Evolutionary conservation across 2,329 filamentous ascomycete genomes (phyloP), one percentile per base, ranked within the genome.

Genomic region (Hymenoscyphus repandus): DNA sequence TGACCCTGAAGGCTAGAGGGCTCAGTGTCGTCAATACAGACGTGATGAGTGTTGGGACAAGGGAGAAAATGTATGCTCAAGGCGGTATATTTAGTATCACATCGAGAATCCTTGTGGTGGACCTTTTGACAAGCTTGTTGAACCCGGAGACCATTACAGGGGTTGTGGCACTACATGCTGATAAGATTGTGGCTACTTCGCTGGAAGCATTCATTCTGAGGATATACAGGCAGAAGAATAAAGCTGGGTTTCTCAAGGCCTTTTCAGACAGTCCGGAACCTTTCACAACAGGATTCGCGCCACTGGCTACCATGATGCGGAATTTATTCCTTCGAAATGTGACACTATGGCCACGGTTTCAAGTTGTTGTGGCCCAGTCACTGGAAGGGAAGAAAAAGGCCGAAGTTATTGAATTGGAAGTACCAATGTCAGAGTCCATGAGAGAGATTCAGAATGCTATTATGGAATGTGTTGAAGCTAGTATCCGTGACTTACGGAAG

Each of bases 81-180:
- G 93, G 93, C 11, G 93, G 93, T 44, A 88, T 97, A 59, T 91
- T 96, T 72, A 96, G 90, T 70, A 88, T 99, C 65, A 99, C 93
- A 13, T 96, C 91, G 52, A 85, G 91, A 49, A 99, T 99, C 57
- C 72, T 99, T 54, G 89, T 97, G 30, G 91, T 97, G 22, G 93
- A 99, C 68, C 77, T 99, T 45, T 72, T 99, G 56, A 95, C 90
- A n/a, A 79, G 77, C 27, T 72, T 97, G 42, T 74, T 99, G 48
- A 81, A 90, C 59, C 84, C 92, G 0, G 85, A 89, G 57, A 91
- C 83, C 40, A 83, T 99, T 56, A 96, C 92, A 1, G 93, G 93
- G 2, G 68, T 97, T 42, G 72, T 99, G 17, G 79, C 95, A 30
- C 74, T 99, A 49, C 93, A 97, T 70, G 90, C 92, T 5, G 93